Percentiles rank a stretch among this genome's conserved stretches.
Evolutionary conservation across 1,139 yeast genomes (phyloP).

Genomic region (Saccharomycopsis hybrid): DNA sequence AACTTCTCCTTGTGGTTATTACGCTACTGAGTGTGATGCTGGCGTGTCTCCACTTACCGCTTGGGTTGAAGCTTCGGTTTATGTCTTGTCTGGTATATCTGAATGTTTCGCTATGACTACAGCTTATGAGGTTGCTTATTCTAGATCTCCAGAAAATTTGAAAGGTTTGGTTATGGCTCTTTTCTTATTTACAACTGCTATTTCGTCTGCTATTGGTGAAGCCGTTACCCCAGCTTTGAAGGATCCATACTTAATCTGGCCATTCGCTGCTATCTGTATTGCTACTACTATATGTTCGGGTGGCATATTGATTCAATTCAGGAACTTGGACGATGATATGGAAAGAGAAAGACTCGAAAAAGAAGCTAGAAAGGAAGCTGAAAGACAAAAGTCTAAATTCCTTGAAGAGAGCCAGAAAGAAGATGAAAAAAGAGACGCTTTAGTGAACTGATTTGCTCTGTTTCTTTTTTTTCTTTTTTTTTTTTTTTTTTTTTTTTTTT

Average conservation of each 20-base stretch:
- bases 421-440: too few species aligned
- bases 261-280: conserved; percentile 48
- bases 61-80: conserved; percentile 49
- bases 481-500: too few species aligned
- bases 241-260: conserved; percentile 52
- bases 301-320: conserved; percentile 42
- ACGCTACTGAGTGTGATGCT: conserved; percentile 39
- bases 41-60: conserved; percentile 49
- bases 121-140: conserved; percentile 64
- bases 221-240: conserved; percentile 48
- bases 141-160: conserved; percentile 62
- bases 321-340: conserved; percentile 49
- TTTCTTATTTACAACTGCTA: conserved; percentile 53
- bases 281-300: too few species aligned
- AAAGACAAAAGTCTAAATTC: too few species aligned
- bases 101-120: conserved; percentile 67
- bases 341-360: conserved; percentile 31
- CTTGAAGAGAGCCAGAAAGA: too few species aligned
- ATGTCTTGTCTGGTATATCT: conserved; percentile 52
- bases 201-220: conserved; percentile 49
- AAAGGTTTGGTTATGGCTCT: conserved; percentile 64
- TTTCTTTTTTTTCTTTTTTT: too few species aligned
- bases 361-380: neutral
- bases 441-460: too few species aligned
- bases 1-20: conserved; percentile 66